Conservation (phyloP, 192 early-diverging fungal species). For the Umbelopsis sp. region DNA sequence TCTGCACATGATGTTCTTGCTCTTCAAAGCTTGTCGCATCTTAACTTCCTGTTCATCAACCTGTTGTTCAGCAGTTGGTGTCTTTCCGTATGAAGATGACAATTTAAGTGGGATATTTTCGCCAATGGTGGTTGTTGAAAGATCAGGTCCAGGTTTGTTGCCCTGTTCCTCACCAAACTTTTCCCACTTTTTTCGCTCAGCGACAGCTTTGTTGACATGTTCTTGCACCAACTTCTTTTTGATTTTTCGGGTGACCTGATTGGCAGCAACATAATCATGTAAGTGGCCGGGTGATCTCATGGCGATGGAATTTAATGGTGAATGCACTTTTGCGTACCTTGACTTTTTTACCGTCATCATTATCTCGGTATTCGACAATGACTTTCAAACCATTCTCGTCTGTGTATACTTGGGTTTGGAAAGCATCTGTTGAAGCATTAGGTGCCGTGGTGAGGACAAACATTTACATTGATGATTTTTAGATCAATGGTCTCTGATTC, state of each 20-base stretch:
- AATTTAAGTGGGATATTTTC: conserved; percentile 89
- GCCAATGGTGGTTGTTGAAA: conserved; percentile 85
- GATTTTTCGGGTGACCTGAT: conserved; percentile 78
- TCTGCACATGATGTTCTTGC: conserved; percentile 91
- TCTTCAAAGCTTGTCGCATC: conserved; percentile 58
- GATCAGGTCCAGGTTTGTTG: conserved; percentile 81
- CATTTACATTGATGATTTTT: not conserved
- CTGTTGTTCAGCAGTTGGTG: conserved; percentile 66
- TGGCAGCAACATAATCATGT: not conserved
- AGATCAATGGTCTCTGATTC: conserved; percentile 8
- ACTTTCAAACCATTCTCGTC: conserved; percentile 83
- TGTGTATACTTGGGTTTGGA: conserved; percentile 52
- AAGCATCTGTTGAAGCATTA: conserved; percentile 22
- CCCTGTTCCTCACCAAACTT: conserved; percentile 92
- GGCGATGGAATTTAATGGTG: not conserved
- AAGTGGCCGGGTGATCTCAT: not conserved
- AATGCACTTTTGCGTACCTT: conserved; percentile 53
- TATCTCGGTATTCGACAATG: conserved; percentile 79
- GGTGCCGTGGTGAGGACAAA: not conserved
- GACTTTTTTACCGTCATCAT: conserved; percentile 91
- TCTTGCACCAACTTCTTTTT: conserved; percentile 77
- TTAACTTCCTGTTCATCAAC: conserved; percentile 56
- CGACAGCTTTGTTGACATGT: conserved; percentile 86
- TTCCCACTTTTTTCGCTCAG: conserved; percentile 87
- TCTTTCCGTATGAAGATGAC: conserved; percentile 56